Percentiles rank a stretch among this genome's conserved stretches.
phyloP scores from a whole-genome alignment of 2,329 filamentous ascomycete species.

The Cucurbitaria berberidis region DNA sequence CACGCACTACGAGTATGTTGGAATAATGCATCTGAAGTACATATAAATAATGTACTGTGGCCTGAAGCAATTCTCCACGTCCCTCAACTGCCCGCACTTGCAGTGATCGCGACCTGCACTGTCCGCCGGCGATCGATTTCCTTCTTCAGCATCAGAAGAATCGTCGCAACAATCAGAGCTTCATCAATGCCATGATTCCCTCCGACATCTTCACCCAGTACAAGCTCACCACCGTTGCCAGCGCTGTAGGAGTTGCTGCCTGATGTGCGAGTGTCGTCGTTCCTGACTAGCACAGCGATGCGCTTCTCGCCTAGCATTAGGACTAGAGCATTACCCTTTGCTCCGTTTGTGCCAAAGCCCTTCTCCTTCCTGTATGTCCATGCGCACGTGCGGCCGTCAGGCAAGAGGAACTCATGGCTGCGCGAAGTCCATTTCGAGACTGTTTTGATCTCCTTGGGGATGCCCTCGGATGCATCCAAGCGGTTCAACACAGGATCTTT shows the following conservation, averaged over 20 bases:
- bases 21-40: no score
- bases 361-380: constrained; percentile 59
- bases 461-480: constrained; percentile 34
- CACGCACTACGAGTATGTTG: no score
- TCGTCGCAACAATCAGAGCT: constrained; percentile 62
- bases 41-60: no score
- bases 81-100: constrained; percentile 2
- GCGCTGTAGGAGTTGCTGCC: constrained; percentile 47
- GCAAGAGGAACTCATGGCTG: constrained; percentile 55
- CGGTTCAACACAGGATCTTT: constrained; percentile 58
- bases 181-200: constrained; percentile 40
- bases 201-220: constrained; percentile 52
- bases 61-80: no score
- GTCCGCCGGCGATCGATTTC: constrained; percentile 65
- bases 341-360: constrained; percentile 16
- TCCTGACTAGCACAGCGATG: constrained; percentile 51
- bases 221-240: constrained; percentile 54
- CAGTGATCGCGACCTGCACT: constrained; percentile 58
- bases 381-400: constrained; percentile 57
- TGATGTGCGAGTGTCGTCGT: constrained; percentile 49
- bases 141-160: constrained; percentile 68
- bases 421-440: constrained; percentile 56
- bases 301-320: constrained; percentile 22
- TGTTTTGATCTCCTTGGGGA: constrained; percentile 38
- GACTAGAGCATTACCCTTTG: constrained; percentile 28